Base-by-base conservation (phyloP, 148 eudicot genomes). In the Talinum fruticosum region DNA sequence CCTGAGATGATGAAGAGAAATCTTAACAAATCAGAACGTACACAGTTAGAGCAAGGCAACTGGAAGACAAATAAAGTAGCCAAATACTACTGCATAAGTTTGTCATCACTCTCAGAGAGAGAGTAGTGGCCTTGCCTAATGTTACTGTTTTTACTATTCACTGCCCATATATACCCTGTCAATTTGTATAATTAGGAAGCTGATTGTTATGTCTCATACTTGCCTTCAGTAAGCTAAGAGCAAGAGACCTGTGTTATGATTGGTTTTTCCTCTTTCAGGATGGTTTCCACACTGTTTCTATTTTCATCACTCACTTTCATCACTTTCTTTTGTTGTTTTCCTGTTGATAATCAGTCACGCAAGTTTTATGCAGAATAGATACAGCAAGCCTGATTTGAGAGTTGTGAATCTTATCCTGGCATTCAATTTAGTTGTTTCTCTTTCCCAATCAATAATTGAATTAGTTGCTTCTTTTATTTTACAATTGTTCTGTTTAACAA, bases 401-500 rank as follows among this genome's bases (percentile, higher is more conserved):
- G 13, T 8, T 7, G 15, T 41, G 12, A 0, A 21, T 76, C 38
- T 33, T 33, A 32, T 78, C 32, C 33, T 32, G 33, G 41, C 33
- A 4, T 69, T 37, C 23, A 5, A 2, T 26, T 75, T 69, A 38
- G 47, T 69, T 57, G 51, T 24, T 53, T 32, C 67, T 68, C 18
- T 70, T 49, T 74, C 54, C 34, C 7, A 21, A 18, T 47, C 26
- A 49, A 28, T 72, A 37, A 35, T 72, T 72, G 74, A 72, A 47
- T 57, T 67, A 26, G 53, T 36, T 36, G 18, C 13, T 71, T 49
- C 29, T 73, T 78, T 68, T 79, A 49, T 75, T 57, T 64, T 44
- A 62, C 18, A 34, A 33, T 53, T 33, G 62, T 72, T 76, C 57
- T 66, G 54, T 77, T 36, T 73, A n/a, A n/a, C n/a, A 65, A 62